phyloP scores from a whole-genome alignment of 2,329 filamentous ascomycete species.

The Fusarium sp. region DNA sequence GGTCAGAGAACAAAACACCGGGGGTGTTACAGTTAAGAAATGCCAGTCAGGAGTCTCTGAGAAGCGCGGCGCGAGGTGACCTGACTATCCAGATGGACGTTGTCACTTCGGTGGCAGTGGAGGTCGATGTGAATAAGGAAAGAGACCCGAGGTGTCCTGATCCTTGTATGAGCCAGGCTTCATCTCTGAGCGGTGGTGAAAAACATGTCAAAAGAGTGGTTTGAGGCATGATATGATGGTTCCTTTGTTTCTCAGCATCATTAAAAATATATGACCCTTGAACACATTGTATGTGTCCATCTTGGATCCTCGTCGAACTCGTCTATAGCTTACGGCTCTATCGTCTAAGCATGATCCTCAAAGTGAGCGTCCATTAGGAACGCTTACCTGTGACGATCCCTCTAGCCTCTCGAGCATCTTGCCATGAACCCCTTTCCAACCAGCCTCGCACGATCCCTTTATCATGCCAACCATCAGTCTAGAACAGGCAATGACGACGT shows the following conservation, averaged over 20 bases:
- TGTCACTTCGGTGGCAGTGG: constrained; percentile 58
- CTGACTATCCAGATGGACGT: constrained; percentile 60
- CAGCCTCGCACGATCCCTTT: constrained; percentile 65
- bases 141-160: constrained; percentile 42
- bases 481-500: constrained; percentile 65
- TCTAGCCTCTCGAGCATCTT: constrained; percentile 61
- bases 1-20: constrained; percentile 6
- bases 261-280: no score
- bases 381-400: constrained; percentile 16
- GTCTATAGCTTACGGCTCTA: background rate
- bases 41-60: constrained; percentile 51
- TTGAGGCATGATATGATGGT: background rate
- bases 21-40: constrained; percentile 18
- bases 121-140: constrained; percentile 51
- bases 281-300: background rate
- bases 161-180: constrained; percentile 38
- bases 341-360: background rate
- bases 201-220: constrained; percentile 20
- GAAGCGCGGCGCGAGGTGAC: constrained; percentile 43
- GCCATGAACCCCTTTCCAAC: constrained; percentile 66
- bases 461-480: constrained; percentile 64
- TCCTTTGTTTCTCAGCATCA: background rate
- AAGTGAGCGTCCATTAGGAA: background rate
- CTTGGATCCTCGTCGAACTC: background rate
- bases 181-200: constrained; percentile 43